These are phyloP conservation scores for Roridomyces roridus DNA, from an alignment of 768 basidiomycete genomes.

Conservation along the genomic window DNA sequence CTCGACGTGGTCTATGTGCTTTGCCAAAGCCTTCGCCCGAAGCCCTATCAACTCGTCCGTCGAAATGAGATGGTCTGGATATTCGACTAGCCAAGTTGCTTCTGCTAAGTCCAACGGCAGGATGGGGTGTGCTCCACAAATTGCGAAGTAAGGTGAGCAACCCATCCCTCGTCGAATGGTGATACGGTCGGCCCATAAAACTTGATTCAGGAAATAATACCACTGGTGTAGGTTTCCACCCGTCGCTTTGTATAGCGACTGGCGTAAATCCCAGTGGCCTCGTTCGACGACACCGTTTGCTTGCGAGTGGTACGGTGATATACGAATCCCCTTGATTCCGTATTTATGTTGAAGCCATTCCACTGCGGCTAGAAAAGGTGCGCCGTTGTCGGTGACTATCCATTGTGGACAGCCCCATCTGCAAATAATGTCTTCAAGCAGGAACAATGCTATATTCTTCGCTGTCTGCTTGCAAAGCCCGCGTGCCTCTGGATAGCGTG, in stretches of 20 bases:
- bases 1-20: conserved; percentile 26
- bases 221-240: conserved; percentile 29
- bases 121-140: conserved; percentile 28
- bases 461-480: conserved; percentile 29
- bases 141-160: conserved; percentile 27
- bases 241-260: too few relatives aligned
- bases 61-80: conserved; percentile 7
- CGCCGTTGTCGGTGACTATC: conserved; percentile 44
- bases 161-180: conserved; percentile 22
- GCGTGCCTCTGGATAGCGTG: conserved; percentile 28
- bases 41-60: conserved; percentile 27
- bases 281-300: too few relatives aligned
- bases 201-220: conserved; percentile 20
- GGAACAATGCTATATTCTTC: conserved; percentile 27
- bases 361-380: conserved; percentile 33
- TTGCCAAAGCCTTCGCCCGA: conserved; percentile 13
- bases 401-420: conserved; percentile 41
- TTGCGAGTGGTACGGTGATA: too few relatives aligned
- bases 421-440: conserved; percentile 39
- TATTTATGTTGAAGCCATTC: conserved; percentile 19
- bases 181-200: conserved; percentile 30
- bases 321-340: too few relatives aligned
- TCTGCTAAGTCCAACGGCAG: conserved; percentile 32
- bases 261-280: too few relatives aligned
- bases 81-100: conserved; percentile 33